Percentiles rank a stretch among this genome's conserved stretches.
phyloP scores from a whole-genome alignment of 805 yeast genomes.

The Pichia cephalocereana region DNA sequence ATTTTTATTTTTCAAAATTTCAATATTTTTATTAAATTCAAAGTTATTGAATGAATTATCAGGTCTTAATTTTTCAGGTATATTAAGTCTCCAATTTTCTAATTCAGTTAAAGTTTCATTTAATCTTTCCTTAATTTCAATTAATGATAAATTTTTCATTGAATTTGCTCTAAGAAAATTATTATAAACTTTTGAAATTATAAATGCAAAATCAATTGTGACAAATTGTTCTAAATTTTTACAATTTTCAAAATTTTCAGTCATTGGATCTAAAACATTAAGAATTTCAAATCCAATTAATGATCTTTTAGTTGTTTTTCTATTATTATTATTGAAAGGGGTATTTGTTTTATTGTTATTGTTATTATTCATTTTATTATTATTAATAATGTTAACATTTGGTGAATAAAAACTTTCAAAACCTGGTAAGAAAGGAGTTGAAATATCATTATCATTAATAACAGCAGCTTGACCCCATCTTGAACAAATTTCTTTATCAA shows the following conservation, averaged over 20 bases:
- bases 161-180: slow-evolving; percentile 23
- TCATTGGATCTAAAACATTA: slow-evolving; percentile 5
- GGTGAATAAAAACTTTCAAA: slow-evolving; percentile 18
- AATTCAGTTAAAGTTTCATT: slow-evolving; percentile 15
- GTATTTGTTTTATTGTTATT: no score
- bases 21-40: slow-evolving; percentile 6
- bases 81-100: slow-evolving; percentile 20
- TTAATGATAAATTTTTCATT: slow-evolving; percentile 11
- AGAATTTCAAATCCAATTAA: slow-evolving; percentile 3
- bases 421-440: slow-evolving; percentile 22
- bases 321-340: no score
- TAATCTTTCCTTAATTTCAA: slow-evolving; percentile 11
- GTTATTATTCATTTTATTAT: no score
- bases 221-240: slow-evolving; percentile 11
- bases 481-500: slow-evolving; percentile 37
- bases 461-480: slow-evolving; percentile 42
- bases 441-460: slow-evolving; percentile 32
- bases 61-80: slow-evolving; percentile 22
- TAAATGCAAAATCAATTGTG: slow-evolving; percentile 16
- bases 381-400: not conserved
- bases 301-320: slow-evolving; percentile 1
- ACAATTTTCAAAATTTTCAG: not conserved
- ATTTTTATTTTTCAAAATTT: slow-evolving; percentile 2
- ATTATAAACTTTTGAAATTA: slow-evolving; percentile 20
- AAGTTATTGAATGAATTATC: slow-evolving; percentile 1